phyloP scores from a whole-genome alignment of 2,329 filamentous ascomycete species.

The Chlorencoelia australis region DNA sequence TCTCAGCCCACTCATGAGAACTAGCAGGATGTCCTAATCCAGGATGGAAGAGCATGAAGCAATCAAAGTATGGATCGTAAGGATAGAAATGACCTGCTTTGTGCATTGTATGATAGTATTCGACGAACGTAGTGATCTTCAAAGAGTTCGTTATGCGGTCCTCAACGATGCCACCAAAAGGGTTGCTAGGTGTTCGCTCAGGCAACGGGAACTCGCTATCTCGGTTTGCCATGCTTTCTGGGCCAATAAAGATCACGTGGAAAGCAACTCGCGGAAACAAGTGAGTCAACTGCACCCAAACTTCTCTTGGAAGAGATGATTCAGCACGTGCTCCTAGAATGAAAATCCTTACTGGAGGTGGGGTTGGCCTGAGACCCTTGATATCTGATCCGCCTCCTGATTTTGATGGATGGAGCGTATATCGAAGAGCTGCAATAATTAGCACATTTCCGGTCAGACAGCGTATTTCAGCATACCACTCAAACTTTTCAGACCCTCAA shows the following conservation, averaged over 20 bases:
- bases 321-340: slow-evolving; percentile 93
- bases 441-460: not conserved
- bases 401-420: slow-evolving; percentile 82
- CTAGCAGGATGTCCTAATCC: slow-evolving; percentile 90
- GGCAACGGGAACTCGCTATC: slow-evolving; percentile 89
- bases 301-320: slow-evolving; percentile 85
- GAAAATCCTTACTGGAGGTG: slow-evolving; percentile 85
- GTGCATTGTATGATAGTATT: slow-evolving; percentile 97
- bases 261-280: slow-evolving; percentile 89
- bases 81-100: slow-evolving; percentile 83
- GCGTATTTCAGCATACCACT: slow-evolving; percentile 52
- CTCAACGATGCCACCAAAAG: slow-evolving; percentile 89
- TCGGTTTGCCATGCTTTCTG: slow-evolving; percentile 90
- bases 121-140: slow-evolving; percentile 96
- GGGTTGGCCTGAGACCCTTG: slow-evolving; percentile 70
- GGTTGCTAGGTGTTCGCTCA: slow-evolving; percentile 72
- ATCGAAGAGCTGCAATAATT: slow-evolving; percentile 60
- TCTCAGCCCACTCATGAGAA: slow-evolving; percentile 89
- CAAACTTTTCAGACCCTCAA: slow-evolving; percentile 86
- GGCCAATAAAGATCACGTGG: slow-evolving; percentile 89
- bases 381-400: slow-evolving; percentile 65
- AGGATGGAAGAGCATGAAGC: slow-evolving; percentile 93
- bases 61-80: slow-evolving; percentile 97
- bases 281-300: slow-evolving; percentile 90
- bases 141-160: slow-evolving; percentile 78